A percentile compares a stretch with the other conserved stretches of the same genome.
phyloP scores from a whole-genome alignment of 2,329 filamentous ascomycete species.

The Pezicula carpinea region DNA sequence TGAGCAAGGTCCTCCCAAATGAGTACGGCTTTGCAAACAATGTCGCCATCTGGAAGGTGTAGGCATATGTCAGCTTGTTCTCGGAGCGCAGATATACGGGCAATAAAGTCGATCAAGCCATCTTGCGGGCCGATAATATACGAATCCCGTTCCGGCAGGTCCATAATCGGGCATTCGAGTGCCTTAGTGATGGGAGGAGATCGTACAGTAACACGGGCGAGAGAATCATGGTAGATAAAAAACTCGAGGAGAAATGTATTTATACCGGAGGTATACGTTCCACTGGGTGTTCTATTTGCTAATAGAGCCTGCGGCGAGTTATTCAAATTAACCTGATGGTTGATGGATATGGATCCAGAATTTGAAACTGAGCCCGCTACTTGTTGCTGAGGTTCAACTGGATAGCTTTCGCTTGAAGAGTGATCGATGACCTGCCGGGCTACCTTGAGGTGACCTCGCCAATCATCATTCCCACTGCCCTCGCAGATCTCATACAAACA shows the following conservation, averaged over 20 bases:
- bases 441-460: slow-evolving; percentile 10
- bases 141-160: slow-evolving; percentile 1
- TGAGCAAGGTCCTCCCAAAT: slow-evolving; percentile 15
- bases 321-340: too few relatives aligned
- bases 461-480: slow-evolving; percentile 11
- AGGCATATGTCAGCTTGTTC: slow-evolving; percentile 3
- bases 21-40: slow-evolving; percentile 6
- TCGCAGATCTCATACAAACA: slow-evolving; percentile 18
- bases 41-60: slow-evolving; percentile 1
- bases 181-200: slow-evolving; percentile 1
- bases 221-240: slow-evolving; percentile 17
- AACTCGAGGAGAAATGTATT: slow-evolving; percentile 19
- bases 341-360: too few relatives aligned
- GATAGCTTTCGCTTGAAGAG: too few relatives aligned
- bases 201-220: slow-evolving; percentile 15
- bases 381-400: too few relatives aligned
- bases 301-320: too few relatives aligned
- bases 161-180: not conserved
- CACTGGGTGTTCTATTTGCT: not conserved
- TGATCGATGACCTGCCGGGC: slow-evolving; percentile 11
- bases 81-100: slow-evolving; percentile 15
- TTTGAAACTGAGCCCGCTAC: too few relatives aligned
- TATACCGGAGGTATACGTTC: slow-evolving; percentile 8
- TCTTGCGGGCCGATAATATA: slow-evolving; percentile 14
- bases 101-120: slow-evolving; percentile 13